Evolutionary conservation across 116 monocot genomes (phyloP), one percentile per base, ranked within the genome.

Genomic region (Dioscorea cayenensis): DNA sequence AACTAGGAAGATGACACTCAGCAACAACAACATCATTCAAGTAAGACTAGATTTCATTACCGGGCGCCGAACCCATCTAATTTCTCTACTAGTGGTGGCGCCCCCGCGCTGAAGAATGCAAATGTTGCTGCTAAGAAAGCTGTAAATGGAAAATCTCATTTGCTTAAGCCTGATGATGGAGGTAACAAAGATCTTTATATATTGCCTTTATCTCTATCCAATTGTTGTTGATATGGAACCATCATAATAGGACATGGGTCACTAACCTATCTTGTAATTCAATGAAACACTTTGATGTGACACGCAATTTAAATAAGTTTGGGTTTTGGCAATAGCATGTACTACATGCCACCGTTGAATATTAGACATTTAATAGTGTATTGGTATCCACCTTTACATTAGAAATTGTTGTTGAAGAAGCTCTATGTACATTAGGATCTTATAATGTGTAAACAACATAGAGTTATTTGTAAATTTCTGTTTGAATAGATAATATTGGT

Each of bases 41-140:
- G 28, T 21, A 77, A 68, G 49, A 20, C 72, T 16, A 76, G 83
- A 55, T 75, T 71, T 64, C 80, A 80, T 25, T 80, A 85, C 75
- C 84, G 79, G 19, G 83, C 84, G 4, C 86, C 90, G 21, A 86
- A 86, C 51, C 90, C 86, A 7, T 67, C 72, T 0, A 76, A 72
- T 62, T 76, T 79, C 65, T 76, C 84, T 2, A 59, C 81, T 9
- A 37, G 74, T 5, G 38, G 77, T 5, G 38, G 68, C 10, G 65
- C 71, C 16, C 65, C 71, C 20, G 77, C 75, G 9, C 64, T 80
- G 16, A 49, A 32, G 28, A 11, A 50, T 9, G 75, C 27, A 0
- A 3, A 27, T 2, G 37, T 16, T 10, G 66, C 74, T 12, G 75
- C 51, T 1, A 83, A 61, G 66, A 87, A 75, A 60, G 69, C 21